Conservation (phyloP, 2,329 filamentous ascomycete genomes). For the Aspergillus tubingensis region DNA sequence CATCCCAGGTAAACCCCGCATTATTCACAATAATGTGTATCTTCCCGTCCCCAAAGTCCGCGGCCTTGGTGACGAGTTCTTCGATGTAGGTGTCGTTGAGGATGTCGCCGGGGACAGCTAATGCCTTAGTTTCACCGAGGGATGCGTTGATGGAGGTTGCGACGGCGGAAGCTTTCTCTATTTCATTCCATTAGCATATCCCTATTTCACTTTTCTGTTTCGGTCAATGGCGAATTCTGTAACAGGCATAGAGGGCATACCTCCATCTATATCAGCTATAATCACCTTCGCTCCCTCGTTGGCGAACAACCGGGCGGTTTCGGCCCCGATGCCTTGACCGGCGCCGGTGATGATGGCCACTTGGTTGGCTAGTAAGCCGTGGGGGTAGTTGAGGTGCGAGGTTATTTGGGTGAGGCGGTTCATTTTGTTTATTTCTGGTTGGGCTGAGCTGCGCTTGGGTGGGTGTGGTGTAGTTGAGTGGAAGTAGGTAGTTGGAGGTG, state of each 20-base stretch:
- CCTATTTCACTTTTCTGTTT: constrained; percentile 61
- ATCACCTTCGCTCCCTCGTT: constrained; percentile 86
- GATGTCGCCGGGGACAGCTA: constrained; percentile 76
- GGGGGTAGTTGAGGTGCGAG: constrained; percentile 78
- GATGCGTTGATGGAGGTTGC: constrained; percentile 68
- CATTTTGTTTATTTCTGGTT: constrained; percentile 29
- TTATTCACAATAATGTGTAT: constrained; percentile 93
- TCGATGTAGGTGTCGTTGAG: constrained; percentile 70
- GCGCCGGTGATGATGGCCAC: constrained; percentile 85
- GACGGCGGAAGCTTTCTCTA: constrained; percentile 67
- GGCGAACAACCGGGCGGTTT: constrained; percentile 77
- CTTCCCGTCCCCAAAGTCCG: constrained; percentile 80
- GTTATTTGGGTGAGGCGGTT: constrained; percentile 70
- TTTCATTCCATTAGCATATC: no score
- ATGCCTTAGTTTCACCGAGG: constrained; percentile 61
- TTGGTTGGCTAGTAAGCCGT: constrained; percentile 75
- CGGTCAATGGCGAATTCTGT: neutral
- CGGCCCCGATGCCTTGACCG: constrained; percentile 85
- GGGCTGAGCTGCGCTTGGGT: neutral
- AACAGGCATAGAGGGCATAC: constrained; percentile 40
- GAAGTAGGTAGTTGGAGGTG: neutral
- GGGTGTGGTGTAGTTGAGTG: neutral
- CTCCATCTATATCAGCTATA: constrained; percentile 76
- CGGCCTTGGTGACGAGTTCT: constrained; percentile 70
- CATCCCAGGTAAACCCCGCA: constrained; percentile 90